phyloP scores from a whole-genome alignment of 2,329 filamentous ascomycete species.

The Talaromyces sp. region DNA sequence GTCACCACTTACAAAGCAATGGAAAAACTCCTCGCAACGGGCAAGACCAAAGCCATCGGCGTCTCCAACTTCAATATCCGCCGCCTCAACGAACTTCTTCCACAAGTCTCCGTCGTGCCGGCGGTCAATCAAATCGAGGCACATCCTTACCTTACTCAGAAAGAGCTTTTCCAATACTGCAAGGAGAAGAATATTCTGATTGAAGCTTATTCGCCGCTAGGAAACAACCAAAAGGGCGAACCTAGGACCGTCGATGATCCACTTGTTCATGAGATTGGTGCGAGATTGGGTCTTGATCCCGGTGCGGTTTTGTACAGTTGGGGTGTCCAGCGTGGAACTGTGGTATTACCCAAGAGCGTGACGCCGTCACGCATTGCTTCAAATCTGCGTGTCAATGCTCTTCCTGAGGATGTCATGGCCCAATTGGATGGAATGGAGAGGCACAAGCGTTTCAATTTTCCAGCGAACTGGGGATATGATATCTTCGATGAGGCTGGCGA shows the following conservation, averaged over 20 bases:
- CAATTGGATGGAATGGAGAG: conserved; percentile 20
- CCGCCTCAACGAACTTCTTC: not conserved
- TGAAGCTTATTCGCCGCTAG: not conserved
- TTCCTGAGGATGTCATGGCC: conserved; percentile 6
- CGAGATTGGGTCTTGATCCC: not conserved
- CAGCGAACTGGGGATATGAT: conserved; percentile 38
- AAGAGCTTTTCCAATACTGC: not conserved
- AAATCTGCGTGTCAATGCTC: not conserved
- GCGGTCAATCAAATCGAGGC: not conserved
- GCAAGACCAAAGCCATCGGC: conserved; percentile 50
- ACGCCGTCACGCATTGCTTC: not conserved
- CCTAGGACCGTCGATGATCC: not conserved
- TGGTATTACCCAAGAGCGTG: not conserved
- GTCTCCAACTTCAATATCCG: conserved; percentile 51
- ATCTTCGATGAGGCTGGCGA: conserved; percentile 38
- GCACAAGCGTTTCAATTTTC: conserved; percentile 35
- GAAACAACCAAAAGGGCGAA: not conserved
- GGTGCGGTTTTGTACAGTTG: not conserved
- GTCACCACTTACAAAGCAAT: conserved; percentile 49
- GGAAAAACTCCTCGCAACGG: conserved; percentile 40
- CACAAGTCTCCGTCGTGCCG: not conserved
- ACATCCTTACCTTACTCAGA: not conserved
- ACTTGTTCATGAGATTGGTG: not conserved
- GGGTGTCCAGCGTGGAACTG: not conserved
- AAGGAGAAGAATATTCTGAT: not conserved